Conservation (phyloP, 225 moss, liverwort and hornwort species). For the Lunularia cruciata region DNA sequence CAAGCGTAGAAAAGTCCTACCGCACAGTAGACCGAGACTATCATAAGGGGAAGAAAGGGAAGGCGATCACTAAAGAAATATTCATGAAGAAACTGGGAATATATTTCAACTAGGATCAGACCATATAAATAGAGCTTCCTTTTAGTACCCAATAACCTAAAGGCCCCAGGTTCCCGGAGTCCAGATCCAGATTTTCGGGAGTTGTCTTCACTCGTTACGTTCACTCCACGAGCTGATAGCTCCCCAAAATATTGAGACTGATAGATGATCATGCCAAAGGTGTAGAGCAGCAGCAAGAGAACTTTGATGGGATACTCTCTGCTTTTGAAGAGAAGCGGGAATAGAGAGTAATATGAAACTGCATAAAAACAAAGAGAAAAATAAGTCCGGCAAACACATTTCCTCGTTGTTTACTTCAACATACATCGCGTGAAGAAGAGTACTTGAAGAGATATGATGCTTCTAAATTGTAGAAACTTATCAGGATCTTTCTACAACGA, state of each 20-base stretch:
- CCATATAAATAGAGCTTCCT: conserved; percentile 56
- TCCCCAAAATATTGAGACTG: conserved; percentile 23
- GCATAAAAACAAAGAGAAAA: conserved; percentile 18
- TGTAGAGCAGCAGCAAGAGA: conserved; percentile 59
- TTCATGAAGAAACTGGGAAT: conserved; percentile 58
- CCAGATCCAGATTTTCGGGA: background rate
- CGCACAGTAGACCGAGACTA: conserved; percentile 77
- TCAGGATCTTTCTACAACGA: no score
- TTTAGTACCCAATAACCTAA: conserved; percentile 23
- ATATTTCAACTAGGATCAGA: conserved; percentile 63
- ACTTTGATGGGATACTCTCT: conserved; percentile 90
- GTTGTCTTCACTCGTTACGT: conserved; percentile 1
- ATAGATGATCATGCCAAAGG: conserved; percentile 44
- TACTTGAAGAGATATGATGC: no score
- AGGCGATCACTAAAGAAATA: conserved; percentile 51
- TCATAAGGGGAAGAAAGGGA: conserved; percentile 76
- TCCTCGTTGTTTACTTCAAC: no score
- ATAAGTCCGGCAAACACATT: background rate
- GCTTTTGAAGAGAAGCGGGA: conserved; percentile 73
- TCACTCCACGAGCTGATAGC: background rate
- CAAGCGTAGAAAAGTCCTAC: conserved; percentile 67
- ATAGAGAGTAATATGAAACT: conserved; percentile 90
- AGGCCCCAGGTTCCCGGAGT: no score
- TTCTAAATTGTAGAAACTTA: no score
- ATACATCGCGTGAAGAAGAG: no score